Evolutionary conservation across 768 basidiomycete genomes (phyloP), one percentile per base, ranked within the genome.

Genomic region (button mushroom (Agaricus bisporus)): DNA sequence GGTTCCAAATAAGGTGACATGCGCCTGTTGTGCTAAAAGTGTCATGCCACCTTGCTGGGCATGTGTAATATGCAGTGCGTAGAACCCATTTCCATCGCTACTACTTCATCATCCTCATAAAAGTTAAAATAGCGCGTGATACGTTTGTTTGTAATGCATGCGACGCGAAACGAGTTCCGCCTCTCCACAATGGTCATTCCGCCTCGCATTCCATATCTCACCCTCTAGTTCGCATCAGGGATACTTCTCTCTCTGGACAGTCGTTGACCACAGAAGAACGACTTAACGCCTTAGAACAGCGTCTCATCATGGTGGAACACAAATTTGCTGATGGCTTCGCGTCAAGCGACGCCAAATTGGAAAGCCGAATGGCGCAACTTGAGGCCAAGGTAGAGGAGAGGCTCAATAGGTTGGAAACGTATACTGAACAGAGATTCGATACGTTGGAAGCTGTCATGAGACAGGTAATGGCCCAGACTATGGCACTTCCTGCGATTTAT

Each of bases 121-220:
- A 5, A 12, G 1, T 50, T 20, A 35, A 4, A 10, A 18, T 20
- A 70, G 67, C 61, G 20, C 61, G 59, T 20, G 67, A 67, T 48
- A 64, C 62, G 9, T 68, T 66, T 46, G 56, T 70, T 20, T 70
- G 69, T 56, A 49, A 54, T 6, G 68, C 66, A 4, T 70, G 69
- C 49, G 66, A 66, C 35, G 32, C 47, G 3, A 61, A 59, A 41
- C 55, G 60, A 20, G 18, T 43, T 29, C 39, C 39, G 50, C 38
- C 48, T 28, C 38, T 38, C 14, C 49, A 41, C 45, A 51, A 55
- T 28, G 56, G 63, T 0, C 59, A 59, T 28, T 59, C 49, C 26
- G 58, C 54, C 49, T 49, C 39, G 6, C 64, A 64, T 41, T 52
- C 50, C 25, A 55, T 58, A 38, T 58, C 59, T 15, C 69, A 70